phyloP scores from a whole-genome alignment of 306 rosid genomes.

The Gastrolobium bilobum region DNA sequence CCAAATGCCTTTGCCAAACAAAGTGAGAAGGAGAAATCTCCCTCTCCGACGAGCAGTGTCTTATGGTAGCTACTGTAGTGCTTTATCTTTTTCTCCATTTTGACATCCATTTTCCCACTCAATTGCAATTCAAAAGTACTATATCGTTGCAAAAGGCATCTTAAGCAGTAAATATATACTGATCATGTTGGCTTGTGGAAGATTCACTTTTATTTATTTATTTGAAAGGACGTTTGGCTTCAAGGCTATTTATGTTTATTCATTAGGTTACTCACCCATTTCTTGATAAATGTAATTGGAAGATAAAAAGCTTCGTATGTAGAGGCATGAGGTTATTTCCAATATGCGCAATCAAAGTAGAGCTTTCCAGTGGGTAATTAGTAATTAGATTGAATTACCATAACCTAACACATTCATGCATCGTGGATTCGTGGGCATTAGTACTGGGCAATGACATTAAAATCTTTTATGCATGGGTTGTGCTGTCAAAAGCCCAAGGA shows the following conservation, averaged over 20 bases:
- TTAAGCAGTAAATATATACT: background rate
- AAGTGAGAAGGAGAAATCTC: constrained; percentile 60
- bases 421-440: too few species aligned
- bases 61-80: constrained; percentile 45
- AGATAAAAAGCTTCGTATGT: background rate
- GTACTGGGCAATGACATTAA: too few species aligned
- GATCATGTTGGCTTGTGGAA: background rate
- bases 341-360: background rate
- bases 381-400: background rate
- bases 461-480: too few species aligned
- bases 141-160: background rate
- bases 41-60: constrained; percentile 60
- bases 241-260: background rate
- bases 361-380: background rate
- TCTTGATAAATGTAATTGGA: background rate
- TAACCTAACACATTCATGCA: background rate
- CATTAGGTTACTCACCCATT: background rate
- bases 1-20: constrained; percentile 56
- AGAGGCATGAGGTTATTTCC: background rate
- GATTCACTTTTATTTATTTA: background rate
- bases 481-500: too few species aligned
- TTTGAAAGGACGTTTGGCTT: background rate
- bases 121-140: background rate
- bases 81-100: constrained; percentile 31
- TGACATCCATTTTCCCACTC: background rate